A percentile compares a stretch with the other conserved stretches of the same genome.
Evolutionary conservation across 768 basidiomycete genomes (phyloP).

Genomic region (Mycena indigotica): DNA sequence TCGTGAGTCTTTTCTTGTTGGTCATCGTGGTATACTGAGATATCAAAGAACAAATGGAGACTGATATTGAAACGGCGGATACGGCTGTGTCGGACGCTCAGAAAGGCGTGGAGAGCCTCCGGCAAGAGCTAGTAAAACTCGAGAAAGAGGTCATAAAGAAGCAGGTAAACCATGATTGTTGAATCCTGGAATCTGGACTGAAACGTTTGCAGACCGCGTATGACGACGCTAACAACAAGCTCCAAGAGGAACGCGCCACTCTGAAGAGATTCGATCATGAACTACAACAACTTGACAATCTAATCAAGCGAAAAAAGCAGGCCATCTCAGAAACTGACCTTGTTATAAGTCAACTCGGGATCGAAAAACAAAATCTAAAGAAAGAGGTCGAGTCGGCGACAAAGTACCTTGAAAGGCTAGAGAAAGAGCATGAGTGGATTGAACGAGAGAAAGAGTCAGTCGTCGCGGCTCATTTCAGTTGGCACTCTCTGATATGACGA

Average conservation of each 20-base stretch:
- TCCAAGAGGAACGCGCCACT: slow-evolving; percentile 85
- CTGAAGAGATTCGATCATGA: slow-evolving; percentile 88
- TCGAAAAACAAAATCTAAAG: slow-evolving; percentile 60
- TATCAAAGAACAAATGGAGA: slow-evolving; percentile 73
- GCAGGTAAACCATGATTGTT: no score
- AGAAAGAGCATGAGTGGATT: slow-evolving; percentile 89
- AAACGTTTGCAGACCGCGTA: slow-evolving; percentile 49
- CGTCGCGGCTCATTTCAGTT: background rate
- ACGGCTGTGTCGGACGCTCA: slow-evolving; percentile 44
- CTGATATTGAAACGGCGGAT: slow-evolving; percentile 63
- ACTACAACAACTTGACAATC: slow-evolving; percentile 77
- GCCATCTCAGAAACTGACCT: slow-evolving; percentile 69
- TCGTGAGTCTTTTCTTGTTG: slow-evolving; percentile 50
- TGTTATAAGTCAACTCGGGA: slow-evolving; percentile 63
- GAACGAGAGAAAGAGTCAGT: slow-evolving; percentile 82
- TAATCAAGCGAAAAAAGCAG: slow-evolving; percentile 80
- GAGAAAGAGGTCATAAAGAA: slow-evolving; percentile 46
- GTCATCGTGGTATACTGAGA: slow-evolving; percentile 5
- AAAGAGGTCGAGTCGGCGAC: slow-evolving; percentile 66
- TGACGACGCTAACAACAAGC: slow-evolving; percentile 65
- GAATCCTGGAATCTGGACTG: no score
- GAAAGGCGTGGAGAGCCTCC: slow-evolving; percentile 52
- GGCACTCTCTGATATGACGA: background rate
- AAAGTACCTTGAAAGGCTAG: slow-evolving; percentile 62
- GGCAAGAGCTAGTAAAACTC: slow-evolving; percentile 65